A percentile compares a stretch with the other conserved stretches of the same genome.
These are phyloP conservation scores for Candida maltosa DNA, from an alignment of 805 yeast species.

Conservation along the genomic window DNA sequence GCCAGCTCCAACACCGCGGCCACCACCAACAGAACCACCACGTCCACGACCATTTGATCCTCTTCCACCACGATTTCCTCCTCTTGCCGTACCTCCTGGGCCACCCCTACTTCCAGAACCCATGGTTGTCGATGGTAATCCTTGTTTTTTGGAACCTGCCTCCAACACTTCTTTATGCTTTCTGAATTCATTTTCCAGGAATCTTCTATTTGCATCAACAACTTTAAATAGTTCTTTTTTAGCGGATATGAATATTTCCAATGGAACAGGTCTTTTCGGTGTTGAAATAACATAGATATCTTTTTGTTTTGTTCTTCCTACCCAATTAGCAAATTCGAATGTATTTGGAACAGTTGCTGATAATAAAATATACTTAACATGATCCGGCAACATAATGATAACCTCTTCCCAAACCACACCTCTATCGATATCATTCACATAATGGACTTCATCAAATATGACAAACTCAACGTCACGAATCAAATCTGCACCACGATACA, in stretches of 20 bases:
- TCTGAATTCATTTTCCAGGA: slow-evolving; percentile 60
- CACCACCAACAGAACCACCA: slow-evolving; percentile 35
- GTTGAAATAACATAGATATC: slow-evolving; percentile 96
- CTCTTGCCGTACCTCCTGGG: slow-evolving; percentile 44
- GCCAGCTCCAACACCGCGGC: slow-evolving; percentile 23
- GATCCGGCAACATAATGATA: slow-evolving; percentile 95
- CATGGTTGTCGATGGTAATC: slow-evolving; percentile 32
- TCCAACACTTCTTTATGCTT: slow-evolving; percentile 54
- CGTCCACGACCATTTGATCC: slow-evolving; percentile 35
- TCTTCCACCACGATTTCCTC: slow-evolving; percentile 32
- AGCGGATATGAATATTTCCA: slow-evolving; percentile 85
- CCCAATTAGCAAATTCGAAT: slow-evolving; percentile 97
- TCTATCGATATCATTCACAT: slow-evolving; percentile 93
- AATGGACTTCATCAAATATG: slow-evolving; percentile 96
- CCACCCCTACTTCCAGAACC: slow-evolving; percentile 41
- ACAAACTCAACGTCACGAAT: slow-evolving; percentile 97
- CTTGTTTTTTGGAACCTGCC: slow-evolving; percentile 23
- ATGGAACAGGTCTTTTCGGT: slow-evolving; percentile 93
- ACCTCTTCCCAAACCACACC: slow-evolving; percentile 99
- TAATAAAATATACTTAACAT: slow-evolving; percentile 83
- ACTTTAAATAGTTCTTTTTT: slow-evolving; percentile 69
- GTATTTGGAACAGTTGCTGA: slow-evolving; percentile 99
- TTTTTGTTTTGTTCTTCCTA: slow-evolving; percentile 93
- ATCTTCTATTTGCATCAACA: slow-evolving; percentile 65
- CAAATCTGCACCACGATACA: slow-evolving; percentile 93